Evolutionary conservation across 2,329 filamentous ascomycete genomes (phyloP), one percentile per base, ranked within the genome.

Genomic region (Cytospora chrysosperma): DNA sequence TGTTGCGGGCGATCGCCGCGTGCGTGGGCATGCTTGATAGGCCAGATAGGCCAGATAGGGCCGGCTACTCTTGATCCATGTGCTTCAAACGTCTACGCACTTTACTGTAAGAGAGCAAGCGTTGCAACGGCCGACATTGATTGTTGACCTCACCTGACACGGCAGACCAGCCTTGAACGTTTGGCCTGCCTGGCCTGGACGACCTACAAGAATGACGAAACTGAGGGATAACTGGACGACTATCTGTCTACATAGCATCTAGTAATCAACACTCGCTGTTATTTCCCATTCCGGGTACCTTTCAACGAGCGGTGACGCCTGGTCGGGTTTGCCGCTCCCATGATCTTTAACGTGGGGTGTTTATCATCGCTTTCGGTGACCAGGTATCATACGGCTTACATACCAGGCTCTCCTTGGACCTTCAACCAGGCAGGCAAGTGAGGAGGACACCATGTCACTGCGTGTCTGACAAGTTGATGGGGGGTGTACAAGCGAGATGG

Each of bases 21-120:
- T 56, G 61, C 64, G 64, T 66, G 64, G 57, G 59, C 59, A 49
- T 43, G 54, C 57, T 56, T 66, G 62, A 62, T 66, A 64, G 61
- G 64, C 57, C 61, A 26, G 62, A 62, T 66, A 64, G 61, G 64
- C 57, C 61, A 26, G 37, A 54, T 37, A 52, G 61, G 61, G 62
- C 61, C 61, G 32, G 37, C 59, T 37, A 52, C 47, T 54, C 30
- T 32, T 21, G n/a, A 60, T 54, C 58, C 58, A 55, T 61, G 59
- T 24, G 43, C 43, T 12, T 24, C 43, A 47, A 21, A 21, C 43
- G n/a, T 19, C 40, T 43, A 17, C 21, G 40, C 43, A 47, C 43
- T 21, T 55, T 61, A 55, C 59, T 53, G 51, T 53, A 53, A 55
- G 50, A 50, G 40, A 34, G 21, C 51, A 59, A 63, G 60, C 56